These are phyloP conservation scores for Fusarium drepaniforme DNA, from an alignment of 2,329 filamentous ascomycete species.

Conservation along the genomic window DNA sequence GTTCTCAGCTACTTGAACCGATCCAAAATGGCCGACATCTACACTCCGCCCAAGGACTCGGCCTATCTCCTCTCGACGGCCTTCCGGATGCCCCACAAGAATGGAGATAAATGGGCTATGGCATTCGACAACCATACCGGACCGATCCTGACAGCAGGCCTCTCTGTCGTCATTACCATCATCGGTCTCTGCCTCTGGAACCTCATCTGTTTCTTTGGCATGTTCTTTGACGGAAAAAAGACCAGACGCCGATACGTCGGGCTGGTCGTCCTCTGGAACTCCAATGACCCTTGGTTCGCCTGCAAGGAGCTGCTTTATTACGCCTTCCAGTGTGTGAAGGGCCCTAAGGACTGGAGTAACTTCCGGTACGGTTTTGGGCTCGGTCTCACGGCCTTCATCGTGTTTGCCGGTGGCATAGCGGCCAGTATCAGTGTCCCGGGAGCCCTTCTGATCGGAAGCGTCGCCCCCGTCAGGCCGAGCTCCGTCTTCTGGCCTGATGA, in stretches of 20 bases:
- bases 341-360: neutral
- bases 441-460: neutral
- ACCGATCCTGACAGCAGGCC: neutral
- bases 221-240: neutral
- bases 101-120: neutral
- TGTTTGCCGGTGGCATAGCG: neutral
- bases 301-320: neutral
- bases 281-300: slow-evolving; percentile 3
- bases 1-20: neutral
- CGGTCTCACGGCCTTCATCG: neutral
- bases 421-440: neutral
- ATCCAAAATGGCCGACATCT: neutral
- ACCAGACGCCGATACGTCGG: neutral
- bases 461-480: neutral
- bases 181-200: neutral
- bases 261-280: slow-evolving; percentile 2
- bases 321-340: neutral
- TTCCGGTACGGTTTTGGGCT: neutral
- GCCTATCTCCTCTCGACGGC: neutral
- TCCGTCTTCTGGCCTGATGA: neutral
- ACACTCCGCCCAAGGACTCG: neutral
- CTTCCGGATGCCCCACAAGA: neutral
- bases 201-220: neutral
- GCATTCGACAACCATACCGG: neutral
- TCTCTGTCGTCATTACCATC: neutral